Evolutionary conservation across 75 land plant species (phyloP).

Genomic region (Sequoia sempervirens): DNA sequence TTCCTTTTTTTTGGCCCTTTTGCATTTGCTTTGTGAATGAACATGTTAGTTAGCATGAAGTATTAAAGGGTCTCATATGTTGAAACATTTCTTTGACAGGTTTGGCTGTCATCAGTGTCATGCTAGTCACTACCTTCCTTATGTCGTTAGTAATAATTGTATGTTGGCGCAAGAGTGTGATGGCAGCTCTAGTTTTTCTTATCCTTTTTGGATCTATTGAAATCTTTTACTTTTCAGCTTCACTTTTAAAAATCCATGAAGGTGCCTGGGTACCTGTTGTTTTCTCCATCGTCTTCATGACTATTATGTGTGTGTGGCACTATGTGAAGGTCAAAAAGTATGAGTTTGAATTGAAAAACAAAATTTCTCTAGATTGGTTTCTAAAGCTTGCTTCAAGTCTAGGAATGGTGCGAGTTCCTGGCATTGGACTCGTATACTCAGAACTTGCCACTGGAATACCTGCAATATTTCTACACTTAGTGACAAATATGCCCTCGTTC

Average conservation of each 20-base stretch:
- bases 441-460: slow-evolving; percentile 55
- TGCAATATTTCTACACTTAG: slow-evolving; percentile 54
- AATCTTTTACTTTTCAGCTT: slow-evolving; percentile 38
- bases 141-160: slow-evolving; percentile 49
- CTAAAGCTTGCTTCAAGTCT: slow-evolving; percentile 39
- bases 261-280: slow-evolving; percentile 56
- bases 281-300: slow-evolving; percentile 22
- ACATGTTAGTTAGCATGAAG: background rate
- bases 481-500: slow-evolving; percentile 61
- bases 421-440: slow-evolving; percentile 57
- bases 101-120: slow-evolving; percentile 47
- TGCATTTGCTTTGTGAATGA: background rate
- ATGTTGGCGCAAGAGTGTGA: slow-evolving; percentile 35
- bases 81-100: slow-evolving; percentile 23
- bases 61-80: background rate
- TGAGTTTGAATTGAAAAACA: slow-evolving; percentile 50
- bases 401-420: slow-evolving; percentile 52
- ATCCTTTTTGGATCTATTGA: slow-evolving; percentile 53
- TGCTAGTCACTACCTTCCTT: slow-evolving; percentile 63
- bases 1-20: background rate
- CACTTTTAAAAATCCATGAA: slow-evolving; percentile 29
- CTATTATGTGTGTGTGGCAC: slow-evolving; percentile 56
- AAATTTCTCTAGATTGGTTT: slow-evolving; percentile 56
- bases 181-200: slow-evolving; percentile 30
- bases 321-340: slow-evolving; percentile 61